Evolutionary conservation across 176 grass and related monocot species (phyloP), one percentile per base, ranked within the genome.

Genomic region (Cymbopogon citratus): DNA sequence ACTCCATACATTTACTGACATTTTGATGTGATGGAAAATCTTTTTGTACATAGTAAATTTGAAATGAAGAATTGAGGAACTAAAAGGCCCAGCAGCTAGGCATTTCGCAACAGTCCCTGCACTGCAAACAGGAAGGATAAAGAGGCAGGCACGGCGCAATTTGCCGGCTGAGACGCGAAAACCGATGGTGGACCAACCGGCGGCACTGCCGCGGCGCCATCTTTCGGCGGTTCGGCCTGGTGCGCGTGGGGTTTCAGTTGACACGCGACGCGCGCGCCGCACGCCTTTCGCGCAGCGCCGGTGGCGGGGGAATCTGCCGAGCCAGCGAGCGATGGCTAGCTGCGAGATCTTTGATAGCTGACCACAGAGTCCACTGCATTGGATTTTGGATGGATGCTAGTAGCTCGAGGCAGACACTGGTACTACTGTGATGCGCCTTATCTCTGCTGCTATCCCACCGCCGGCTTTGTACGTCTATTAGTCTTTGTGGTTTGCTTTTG

Each of bases 201-300:
- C 45, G 73, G 82, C 71, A 39, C 61, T 56, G 75, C 43, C 72
- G 62, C 24, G 26, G 73, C 34, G 1, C 38, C 5, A n/a, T 1
- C 38, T 71, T 44, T 46, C 52, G 7, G 82, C 66, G 8, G n/a
- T n/a, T n/a, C n/a, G n/a, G n/a, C n/a, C 8, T 13, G 41, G 46
- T 77, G 72, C n/a, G 82, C 63, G 45, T 57, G 56, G 31, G n/a
- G n/a, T n/a, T 33, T 33, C 41, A 49, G 69, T 29, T 73, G 69
- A 48, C 24, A 48, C 43, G 69, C 41, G 67, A 40, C 31, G 31
- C 31, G 35, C 6, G 5, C 64, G 19, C 19, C 7, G 35, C n/a
- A n/a, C n/a, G 66, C 66, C 66, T 18, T 39, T 2, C 66, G 34
- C 9, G 18, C 66, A 18, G 43, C 43, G 43, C 12, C 43, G 43